These are phyloP conservation scores for Artemisia princeps DNA, from an alignment of 140 eudicot species.

Conservation along the genomic window DNA sequence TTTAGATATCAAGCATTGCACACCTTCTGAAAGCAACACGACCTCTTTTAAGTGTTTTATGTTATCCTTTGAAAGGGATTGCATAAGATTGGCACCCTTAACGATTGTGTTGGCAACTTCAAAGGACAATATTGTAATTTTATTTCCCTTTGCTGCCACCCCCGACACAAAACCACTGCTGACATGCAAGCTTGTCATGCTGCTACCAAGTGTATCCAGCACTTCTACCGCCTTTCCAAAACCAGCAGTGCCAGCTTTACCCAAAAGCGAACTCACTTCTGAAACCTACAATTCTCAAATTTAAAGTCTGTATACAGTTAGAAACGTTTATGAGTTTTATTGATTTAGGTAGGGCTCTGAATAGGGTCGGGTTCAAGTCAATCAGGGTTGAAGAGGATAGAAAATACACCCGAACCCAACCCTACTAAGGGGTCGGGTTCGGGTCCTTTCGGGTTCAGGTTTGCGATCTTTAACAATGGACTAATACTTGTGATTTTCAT, in stretches of 20 bases:
- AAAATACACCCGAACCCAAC: too few species aligned
- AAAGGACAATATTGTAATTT: conserved; percentile 78
- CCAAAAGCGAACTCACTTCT: conserved; percentile 82
- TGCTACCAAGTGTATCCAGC: conserved; percentile 94
- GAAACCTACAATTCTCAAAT: conserved; percentile 57
- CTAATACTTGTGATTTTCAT: too few species aligned
- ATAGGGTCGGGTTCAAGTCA: too few species aligned
- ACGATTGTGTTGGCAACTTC: conserved; percentile 92
- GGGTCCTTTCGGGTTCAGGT: too few species aligned
- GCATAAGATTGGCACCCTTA: conserved; percentile 91
- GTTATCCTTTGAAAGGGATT: conserved; percentile 74
- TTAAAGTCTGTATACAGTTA: neutral
- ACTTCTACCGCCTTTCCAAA: conserved; percentile 97
- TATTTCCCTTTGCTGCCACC: conserved; percentile 68
- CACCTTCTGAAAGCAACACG: conserved; percentile 83
- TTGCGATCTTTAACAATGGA: too few species aligned
- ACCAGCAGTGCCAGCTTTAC: conserved; percentile 85
- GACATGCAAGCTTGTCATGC: conserved; percentile 83
- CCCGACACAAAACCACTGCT: conserved; percentile 88
- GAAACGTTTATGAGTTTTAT: neutral
- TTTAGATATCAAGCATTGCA: conserved; percentile 73
- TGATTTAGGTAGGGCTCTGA: too few species aligned
- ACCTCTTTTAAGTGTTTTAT: conserved; percentile 73
- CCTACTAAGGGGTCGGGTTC: too few species aligned
- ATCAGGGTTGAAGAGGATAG: too few species aligned